Evolutionary conservation across 192 early-diverging fungal genomes (phyloP).

Genomic region (Coemansia pectinata): DNA sequence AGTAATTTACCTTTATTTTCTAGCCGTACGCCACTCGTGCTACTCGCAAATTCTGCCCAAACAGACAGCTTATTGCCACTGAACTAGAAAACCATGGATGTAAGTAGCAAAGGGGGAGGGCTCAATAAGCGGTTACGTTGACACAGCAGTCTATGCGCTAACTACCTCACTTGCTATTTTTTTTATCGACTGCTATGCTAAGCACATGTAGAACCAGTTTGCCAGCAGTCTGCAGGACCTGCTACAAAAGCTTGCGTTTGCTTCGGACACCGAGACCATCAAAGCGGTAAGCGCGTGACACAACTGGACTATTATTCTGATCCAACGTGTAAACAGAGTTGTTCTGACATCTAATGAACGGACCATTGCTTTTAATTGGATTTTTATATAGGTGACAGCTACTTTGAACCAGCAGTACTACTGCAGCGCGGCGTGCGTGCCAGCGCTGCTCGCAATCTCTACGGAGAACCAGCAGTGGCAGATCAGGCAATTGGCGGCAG

Average conservation of each 20-base stretch:
- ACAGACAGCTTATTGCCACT: not conserved
- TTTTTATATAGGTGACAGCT: conserved; percentile 56
- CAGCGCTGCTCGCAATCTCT: conserved; percentile 77
- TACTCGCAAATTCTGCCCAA: not conserved
- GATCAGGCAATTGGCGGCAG: conserved; percentile 84
- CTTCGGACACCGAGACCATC: conserved; percentile 61
- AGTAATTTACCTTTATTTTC: not conserved
- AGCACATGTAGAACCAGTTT: conserved; percentile 58
- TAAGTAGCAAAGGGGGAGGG: not conserved
- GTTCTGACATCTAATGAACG: not conserved
- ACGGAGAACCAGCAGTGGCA: conserved; percentile 62
- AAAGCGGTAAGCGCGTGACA: conserved; percentile 26
- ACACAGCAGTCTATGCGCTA: not conserved
- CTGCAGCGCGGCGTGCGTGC: conserved; percentile 68
- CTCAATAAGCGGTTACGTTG: not conserved
- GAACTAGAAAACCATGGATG: conserved; percentile 9
- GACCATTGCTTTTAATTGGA: not conserved
- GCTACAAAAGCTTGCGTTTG: conserved; percentile 58
- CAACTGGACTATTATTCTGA: not conserved
- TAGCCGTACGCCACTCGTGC: not conserved
- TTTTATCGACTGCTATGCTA: not conserved
- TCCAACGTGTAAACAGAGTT: not conserved
- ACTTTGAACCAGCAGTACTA: conserved; percentile 77
- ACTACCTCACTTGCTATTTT: not conserved
- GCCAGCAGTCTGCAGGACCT: conserved; percentile 58